Base-by-base conservation (phyloP, 1,139 yeast genomes). In the Chernovozyma aurita region DNA sequence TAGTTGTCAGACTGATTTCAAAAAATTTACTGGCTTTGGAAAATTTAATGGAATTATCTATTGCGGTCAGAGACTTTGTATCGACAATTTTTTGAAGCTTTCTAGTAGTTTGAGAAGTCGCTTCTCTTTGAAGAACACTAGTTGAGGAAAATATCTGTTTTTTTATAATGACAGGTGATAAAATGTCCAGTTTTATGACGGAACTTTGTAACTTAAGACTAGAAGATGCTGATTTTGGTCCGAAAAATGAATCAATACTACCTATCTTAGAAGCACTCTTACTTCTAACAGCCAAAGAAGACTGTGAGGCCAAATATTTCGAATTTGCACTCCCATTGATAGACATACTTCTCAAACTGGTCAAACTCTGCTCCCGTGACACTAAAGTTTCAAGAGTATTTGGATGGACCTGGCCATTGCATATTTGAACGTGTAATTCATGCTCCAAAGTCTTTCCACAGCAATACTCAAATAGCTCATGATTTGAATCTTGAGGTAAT, bases 401-500 rank as follows among this genome's bases (percentile, higher is more conserved):
- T 0, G 97, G 96, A 51, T 82, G 76, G 6, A 85, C 49, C 12
- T 65, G 68, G 0, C 95, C 97, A 13, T 49, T 50, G 16, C 95
- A 86, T 17, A 87, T 70, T 28, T 63, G 59, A 3, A 50, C 48
- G 45, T 85, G 88, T 4, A 75, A 42, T 1, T 67, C 70, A 27
- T 65, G 58, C 20, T 62, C 62, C 35, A 71, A 63, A 30, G 75
- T 64, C 9, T 58, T 55, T 0, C 97, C 97, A 43, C 94, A 83
- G 44, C 85, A 80, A 7, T 63, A 59, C 38, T 75, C 75, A 14
- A 81, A 58, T 9, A 63, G 53, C n/a, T 65, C 67, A 41, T 41
- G 52, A 42, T 47, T 64, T 21, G 66, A 50, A 6, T 55, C 63
- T 1, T 57, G 61, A 0, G 84, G 81, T 24, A 81, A 63, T 5